These are phyloP conservation scores for Blastocystis sp. DNA, from an alignment of 352 stramenopile species.

Conservation along the genomic window DNA sequence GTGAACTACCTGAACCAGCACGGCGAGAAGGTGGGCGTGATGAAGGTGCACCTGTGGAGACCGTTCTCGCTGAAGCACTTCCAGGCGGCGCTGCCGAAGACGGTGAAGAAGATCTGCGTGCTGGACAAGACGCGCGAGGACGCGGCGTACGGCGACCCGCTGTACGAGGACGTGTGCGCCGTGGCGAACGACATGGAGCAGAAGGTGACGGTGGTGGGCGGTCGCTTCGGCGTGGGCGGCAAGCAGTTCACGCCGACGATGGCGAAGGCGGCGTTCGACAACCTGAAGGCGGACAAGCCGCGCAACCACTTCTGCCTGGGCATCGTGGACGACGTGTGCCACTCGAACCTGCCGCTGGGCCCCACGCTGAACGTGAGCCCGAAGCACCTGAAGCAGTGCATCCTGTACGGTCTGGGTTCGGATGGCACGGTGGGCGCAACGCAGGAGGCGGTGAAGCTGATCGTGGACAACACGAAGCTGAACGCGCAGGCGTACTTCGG, in stretches of 20 bases:
- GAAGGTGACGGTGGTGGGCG: slow-evolving; percentile 73
- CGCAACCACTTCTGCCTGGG: slow-evolving; percentile 79
- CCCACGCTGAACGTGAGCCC: slow-evolving; percentile 74
- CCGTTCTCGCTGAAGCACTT: slow-evolving; percentile 80
- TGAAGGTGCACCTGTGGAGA: slow-evolving; percentile 78
- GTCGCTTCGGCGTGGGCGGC: slow-evolving; percentile 77
- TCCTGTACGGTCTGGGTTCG: slow-evolving; percentile 83
- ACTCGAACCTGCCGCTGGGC: slow-evolving; percentile 73
- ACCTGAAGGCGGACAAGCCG: slow-evolving; percentile 72
- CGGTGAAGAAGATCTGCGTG: slow-evolving; percentile 76
- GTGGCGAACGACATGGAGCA: slow-evolving; percentile 75
- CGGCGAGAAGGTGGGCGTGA: slow-evolving; percentile 77
- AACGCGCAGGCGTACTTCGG: slow-evolving; percentile 75
- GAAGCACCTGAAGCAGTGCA: slow-evolving; percentile 79
- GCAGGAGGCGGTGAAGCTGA: slow-evolving; percentile 76
- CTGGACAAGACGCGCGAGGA: slow-evolving; percentile 77
- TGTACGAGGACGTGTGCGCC: slow-evolving; percentile 77
- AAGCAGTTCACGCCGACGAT: slow-evolving; percentile 77
- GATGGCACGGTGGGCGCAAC: slow-evolving; percentile 76
- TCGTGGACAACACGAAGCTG: slow-evolving; percentile 74
- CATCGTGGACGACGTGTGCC: slow-evolving; percentile 78
- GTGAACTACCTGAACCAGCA: slow-evolving; percentile 79
- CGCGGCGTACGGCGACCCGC: slow-evolving; percentile 76
- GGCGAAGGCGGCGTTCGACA: slow-evolving; percentile 76
- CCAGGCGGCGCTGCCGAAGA: slow-evolving; percentile 75